Base-by-base conservation (phyloP, 2,329 filamentous ascomycete genomes). In the Zarea fungicola region DNA sequence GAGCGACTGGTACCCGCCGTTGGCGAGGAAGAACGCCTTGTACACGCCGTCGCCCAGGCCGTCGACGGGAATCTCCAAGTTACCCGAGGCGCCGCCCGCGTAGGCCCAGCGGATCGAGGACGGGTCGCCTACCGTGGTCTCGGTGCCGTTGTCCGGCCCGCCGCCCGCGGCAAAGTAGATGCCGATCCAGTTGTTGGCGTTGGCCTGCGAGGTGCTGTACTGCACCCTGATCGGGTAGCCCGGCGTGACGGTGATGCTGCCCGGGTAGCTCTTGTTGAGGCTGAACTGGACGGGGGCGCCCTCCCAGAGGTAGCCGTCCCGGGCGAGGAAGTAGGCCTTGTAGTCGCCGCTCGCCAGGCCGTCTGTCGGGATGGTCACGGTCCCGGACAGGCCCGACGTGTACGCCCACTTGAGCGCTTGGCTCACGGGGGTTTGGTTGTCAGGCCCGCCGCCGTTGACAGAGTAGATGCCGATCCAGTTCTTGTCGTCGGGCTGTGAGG, bases 391-490 rank as follows among this genome's bases (percentile, higher is more conserved):
- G 3, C 37, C 37, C 4, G 39, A 9, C 10, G 49, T 25, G 25
- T 47, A 51, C 1, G 22, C 18, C 49, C 49, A 51, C 25, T 47
- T 37, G n/a, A 44, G 8, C 37, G 11, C 28, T 48, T 39, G 21
- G 13, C 8, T 19, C 41, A 42, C 13, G 11, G 16, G 16, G 19
- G 6, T 31, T n/a, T 50, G 42, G 42, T 50, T 31, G 35, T 46
- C 48, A 5, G 48, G 48, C 8, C 48, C 48, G 31, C 48, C 48
- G 23, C 42, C 36, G 48, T 37, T n/a, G 28, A 48, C 36, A 6
- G 36, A 9, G 19, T 39, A 51, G n/a, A 51, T 32, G 39, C 42
- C 49, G 26, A 51, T 39, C 49, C 49, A 51, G 40, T 51, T 51
- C 22, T 21, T 11, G 37, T 32, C 37, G n/a, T 47, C 22, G 18